Evolutionary conservation across 179 eudicot species (phyloP), one percentile per base, ranked within the genome.

Genomic region (Amaranthus tricolor): DNA sequence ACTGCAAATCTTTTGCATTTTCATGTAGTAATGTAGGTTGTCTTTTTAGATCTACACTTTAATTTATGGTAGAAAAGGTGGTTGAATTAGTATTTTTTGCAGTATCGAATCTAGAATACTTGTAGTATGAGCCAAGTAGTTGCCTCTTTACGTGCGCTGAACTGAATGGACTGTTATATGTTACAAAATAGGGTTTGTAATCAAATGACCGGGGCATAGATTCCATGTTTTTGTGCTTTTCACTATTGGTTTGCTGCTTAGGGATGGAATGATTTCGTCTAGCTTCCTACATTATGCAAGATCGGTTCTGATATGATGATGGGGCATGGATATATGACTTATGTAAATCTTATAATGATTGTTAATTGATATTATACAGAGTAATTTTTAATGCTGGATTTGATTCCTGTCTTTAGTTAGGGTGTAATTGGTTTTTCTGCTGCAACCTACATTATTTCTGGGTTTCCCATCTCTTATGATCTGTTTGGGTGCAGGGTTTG

Each of bases 401-500:
- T 67, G 14, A 13, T n/a, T 57, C 8, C 6, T 15, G 9, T 1
- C 14, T 43, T 56, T 2, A 0, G 19, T 49, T 21, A 58, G 45
- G 59, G 50, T 68, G 40, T 31, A 31, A 9, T 21, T 47, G 7
- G 17, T 50, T 20, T 47, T n/a, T 62, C 14, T 53, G 62, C 40
- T 48, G n/a, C 60, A 44, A 20, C 7, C 3, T 50, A 31, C 40
- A 31, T 31, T 31, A 31, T 31, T 31, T 31, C 40, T 31, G 40
- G 40, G 40, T 2, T 31, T 31, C 40, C 40, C 3, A 31, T 31
- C 40, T 31, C 40, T 2, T 48, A 24, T 68, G 9, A 15, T 8
- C 17, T 77, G 17, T 31, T 7, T 58, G 68, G 80, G 55, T 61
- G 57, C 72, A 87, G 90, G 90, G 90, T 77, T 79, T 87, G 20